phyloP scores from a whole-genome alignment of 306 rosid genomes.

The Luffa aegyptiaca region DNA sequence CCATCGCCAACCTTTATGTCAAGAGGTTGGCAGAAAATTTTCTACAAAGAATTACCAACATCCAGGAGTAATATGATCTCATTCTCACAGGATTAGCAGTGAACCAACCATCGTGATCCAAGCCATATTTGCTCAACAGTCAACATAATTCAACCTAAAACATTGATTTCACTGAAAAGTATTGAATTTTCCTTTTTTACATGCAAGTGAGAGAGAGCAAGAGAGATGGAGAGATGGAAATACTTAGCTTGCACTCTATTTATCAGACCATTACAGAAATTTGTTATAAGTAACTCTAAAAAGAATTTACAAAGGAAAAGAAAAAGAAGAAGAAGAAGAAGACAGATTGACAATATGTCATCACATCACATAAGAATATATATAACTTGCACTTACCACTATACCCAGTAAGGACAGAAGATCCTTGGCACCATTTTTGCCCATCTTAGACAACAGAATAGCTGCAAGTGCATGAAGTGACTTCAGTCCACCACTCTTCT shows the following conservation, averaged over 20 bases:
- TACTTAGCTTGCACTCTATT: not conserved
- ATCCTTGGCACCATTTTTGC: constrained; percentile 56
- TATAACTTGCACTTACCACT: constrained; percentile 49
- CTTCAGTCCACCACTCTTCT: constrained; percentile 54
- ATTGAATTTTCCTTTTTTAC: not conserved
- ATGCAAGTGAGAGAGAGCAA: not conserved
- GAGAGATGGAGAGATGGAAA: not conserved
- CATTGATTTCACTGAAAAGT: not conserved
- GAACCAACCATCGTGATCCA: not conserved
- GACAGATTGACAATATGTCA: not conserved
- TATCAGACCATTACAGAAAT: not conserved
- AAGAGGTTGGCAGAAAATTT: not conserved
- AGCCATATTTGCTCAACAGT: not conserved
- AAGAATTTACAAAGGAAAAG: not conserved
- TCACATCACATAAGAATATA: not conserved
- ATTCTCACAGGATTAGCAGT: not conserved
- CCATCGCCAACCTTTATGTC: not conserved
- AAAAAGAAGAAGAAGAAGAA: not conserved
- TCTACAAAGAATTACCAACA: not conserved
- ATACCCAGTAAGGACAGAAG: constrained; percentile 52
- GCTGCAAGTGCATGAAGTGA: constrained; percentile 73
- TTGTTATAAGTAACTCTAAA: not conserved
- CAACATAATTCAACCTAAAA: not conserved
- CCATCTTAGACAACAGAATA: constrained; percentile 65
- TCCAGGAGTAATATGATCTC: not conserved